Evolutionary conservation across 2,329 filamentous ascomycete species (phyloP).

Genomic region (Paecilomyces sp.): DNA sequence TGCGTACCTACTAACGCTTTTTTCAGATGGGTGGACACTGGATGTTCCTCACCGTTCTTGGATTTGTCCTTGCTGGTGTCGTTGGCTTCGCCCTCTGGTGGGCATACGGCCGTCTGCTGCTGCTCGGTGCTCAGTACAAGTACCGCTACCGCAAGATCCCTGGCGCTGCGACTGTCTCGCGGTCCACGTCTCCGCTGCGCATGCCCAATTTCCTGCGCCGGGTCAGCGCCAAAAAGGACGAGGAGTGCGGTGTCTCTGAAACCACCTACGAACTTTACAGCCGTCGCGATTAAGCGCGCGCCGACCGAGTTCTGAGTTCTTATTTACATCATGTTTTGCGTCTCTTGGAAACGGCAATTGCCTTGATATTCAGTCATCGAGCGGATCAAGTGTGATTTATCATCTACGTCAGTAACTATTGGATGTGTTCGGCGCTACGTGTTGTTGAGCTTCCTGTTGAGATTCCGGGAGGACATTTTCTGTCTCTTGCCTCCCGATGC

Average conservation of each 20-base stretch:
- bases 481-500: conserved; percentile 7
- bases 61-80: conserved; percentile 42
- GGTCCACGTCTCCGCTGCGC: conserved; percentile 25
- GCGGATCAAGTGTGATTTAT: not conserved
- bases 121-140: conserved; percentile 33
- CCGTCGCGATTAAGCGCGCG: conserved; percentile 21
- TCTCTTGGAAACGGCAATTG: conserved; percentile 14
- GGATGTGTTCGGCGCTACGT: not conserved
- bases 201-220: conserved; percentile 30
- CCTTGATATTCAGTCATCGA: not conserved
- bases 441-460: not conserved
- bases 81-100: conserved; percentile 45
- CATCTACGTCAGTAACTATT: not conserved
- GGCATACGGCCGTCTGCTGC: conserved; percentile 41
- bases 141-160: conserved; percentile 30
- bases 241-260: conserved; percentile 27
- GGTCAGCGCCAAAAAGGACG: conserved; percentile 31
- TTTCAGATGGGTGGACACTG: conserved; percentile 49
- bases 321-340: conserved; percentile 4
- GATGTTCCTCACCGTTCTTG: conserved; percentile 47
- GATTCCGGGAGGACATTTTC: conserved; percentile 2
- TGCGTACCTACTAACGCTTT: not conserved
- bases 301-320: not conserved
- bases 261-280: conserved; percentile 32
- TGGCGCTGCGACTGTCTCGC: conserved; percentile 11